phyloP scores from a whole-genome alignment of 2,329 filamentous ascomycete species.

The Teratosphaeria epicoccoides region DNA sequence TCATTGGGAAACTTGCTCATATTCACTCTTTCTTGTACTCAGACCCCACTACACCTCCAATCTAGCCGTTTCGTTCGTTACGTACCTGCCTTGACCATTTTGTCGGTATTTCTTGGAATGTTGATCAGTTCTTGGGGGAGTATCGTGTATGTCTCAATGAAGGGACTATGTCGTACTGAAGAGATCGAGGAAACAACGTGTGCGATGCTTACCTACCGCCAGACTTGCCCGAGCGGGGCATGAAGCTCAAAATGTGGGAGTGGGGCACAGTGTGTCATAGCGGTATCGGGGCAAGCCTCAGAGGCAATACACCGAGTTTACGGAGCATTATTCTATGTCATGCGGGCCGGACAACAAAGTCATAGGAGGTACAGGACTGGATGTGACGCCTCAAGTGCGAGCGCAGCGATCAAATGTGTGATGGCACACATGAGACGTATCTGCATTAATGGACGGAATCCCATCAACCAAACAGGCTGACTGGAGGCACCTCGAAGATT shows the following conservation, averaged over 20 bases:
- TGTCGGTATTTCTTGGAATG: slow-evolving; percentile 47
- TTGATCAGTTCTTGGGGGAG: not conserved
- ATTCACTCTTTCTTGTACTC: slow-evolving; percentile 7
- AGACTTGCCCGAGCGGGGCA: not conserved
- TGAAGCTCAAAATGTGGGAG: not conserved
- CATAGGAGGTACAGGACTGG: too few species aligned
- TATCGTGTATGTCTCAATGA: not conserved
- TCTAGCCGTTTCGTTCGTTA: slow-evolving; percentile 18
- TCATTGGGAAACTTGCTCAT: slow-evolving; percentile 24
- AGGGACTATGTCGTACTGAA: not conserved
- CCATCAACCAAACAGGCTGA: too few species aligned
- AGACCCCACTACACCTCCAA: not conserved
- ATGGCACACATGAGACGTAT: too few species aligned
- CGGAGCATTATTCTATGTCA: not conserved
- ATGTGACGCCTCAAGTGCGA: too few species aligned
- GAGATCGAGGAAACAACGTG: not conserved
- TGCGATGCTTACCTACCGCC: not conserved
- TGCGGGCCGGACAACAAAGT: not conserved
- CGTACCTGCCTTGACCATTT: slow-evolving; percentile 98
- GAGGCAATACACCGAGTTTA: not conserved
- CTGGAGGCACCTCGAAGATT: too few species aligned
- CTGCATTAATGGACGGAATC: too few species aligned
- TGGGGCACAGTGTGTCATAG: not conserved
- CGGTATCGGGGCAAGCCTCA: not conserved
- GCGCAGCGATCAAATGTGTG: too few species aligned